Percentiles rank a stretch among this genome's conserved stretches.
phyloP scores from a whole-genome alignment of 495 filamentous ascomycete genomes.

The Aspergillus affinis region DNA sequence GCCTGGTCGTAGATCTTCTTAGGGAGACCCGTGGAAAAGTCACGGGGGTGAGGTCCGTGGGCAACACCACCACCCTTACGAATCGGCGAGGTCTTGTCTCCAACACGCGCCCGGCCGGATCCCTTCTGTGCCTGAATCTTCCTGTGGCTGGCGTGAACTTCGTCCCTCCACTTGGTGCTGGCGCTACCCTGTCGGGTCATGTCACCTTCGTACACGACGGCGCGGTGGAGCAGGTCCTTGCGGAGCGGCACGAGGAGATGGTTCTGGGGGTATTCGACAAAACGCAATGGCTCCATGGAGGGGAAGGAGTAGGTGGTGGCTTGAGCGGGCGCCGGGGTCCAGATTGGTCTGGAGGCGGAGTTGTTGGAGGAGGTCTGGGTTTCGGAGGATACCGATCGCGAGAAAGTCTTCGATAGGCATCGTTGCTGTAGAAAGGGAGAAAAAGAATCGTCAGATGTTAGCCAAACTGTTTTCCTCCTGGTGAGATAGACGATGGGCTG shows the following conservation, averaged over 20 bases:
- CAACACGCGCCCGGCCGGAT: conserved; percentile 72
- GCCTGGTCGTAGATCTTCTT: conserved; percentile 93
- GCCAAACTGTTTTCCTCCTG: background rate
- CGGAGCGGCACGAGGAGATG: conserved; percentile 85
- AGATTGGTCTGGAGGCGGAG: conserved; percentile 29
- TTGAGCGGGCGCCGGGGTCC: conserved; percentile 51
- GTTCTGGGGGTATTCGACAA: conserved; percentile 74
- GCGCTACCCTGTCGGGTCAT: conserved; percentile 83
- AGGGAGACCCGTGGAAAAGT: conserved; percentile 81
- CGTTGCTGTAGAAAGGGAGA: conserved; percentile 39
- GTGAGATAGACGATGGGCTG: background rate
- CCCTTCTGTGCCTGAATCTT: conserved; percentile 89
- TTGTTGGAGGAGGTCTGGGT: conserved; percentile 35
- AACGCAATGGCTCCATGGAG: conserved; percentile 76
- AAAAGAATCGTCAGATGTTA: background rate
- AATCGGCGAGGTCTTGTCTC: conserved; percentile 80
- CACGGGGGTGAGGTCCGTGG: conserved; percentile 82
- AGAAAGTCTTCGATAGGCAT: conserved; percentile 46
- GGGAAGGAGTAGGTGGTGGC: conserved; percentile 91
- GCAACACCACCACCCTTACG: conserved; percentile 81
- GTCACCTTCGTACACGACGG: conserved; percentile 91
- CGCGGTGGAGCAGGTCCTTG: conserved; percentile 89
- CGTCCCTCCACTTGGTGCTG: conserved; percentile 76
- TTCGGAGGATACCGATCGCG: conserved; percentile 81
- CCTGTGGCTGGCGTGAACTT: conserved; percentile 75